Evolutionary conservation across 1,284 basidiomycete species (phyloP), one percentile per base, ranked within the genome.

Genomic region (Naganishia albida): DNA sequence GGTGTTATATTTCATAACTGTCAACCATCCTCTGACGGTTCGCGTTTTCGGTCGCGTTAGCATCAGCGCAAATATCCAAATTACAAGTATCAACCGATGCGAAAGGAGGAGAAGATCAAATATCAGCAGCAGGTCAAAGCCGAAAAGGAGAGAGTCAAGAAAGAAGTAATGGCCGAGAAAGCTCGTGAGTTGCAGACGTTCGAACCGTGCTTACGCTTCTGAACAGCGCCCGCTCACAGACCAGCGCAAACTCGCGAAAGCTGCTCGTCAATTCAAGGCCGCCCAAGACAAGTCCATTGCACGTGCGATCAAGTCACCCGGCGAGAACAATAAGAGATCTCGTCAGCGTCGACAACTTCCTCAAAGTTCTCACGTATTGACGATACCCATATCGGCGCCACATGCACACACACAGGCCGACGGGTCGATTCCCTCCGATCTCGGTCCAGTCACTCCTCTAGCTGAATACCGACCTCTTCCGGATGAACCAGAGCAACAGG

Each of bases 11-110:
- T 18, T 26, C 3, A n/a, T 16, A 40, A 20, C n/a, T 56, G 18
- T 2, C 13, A 59, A 23, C 13, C 39, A 51, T 42, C 39, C 48
- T 20, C 12, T 3, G 34, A 49, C 28, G 2, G 16, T 40, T 26
- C 23, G n/a, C n/a, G n/a, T n/a, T n/a, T n/a, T 46, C 66, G 30
- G 55, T 51, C 48, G n/a, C 25, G 30, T 1, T 65, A 80, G 73
- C 91, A 93, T 73, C 79, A 81, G 50, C 71, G 73, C 2, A 74
- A 79, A 69, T 88, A 88, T 71, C 91, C 91, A 0, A 80, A 82
- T 52, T 93, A 93, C 78, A 85, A 85, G 63, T 93, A 87, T 73
- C 81, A 83, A 62, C 90, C 90, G 0, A 80, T 83, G 75, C 87
- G 84, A 72, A 87, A 85, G 75, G 85, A 85, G 60, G 83, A 85